Conservation (phyloP, 345 rosid species). For the Cardiospermum halicacabum region DNA sequence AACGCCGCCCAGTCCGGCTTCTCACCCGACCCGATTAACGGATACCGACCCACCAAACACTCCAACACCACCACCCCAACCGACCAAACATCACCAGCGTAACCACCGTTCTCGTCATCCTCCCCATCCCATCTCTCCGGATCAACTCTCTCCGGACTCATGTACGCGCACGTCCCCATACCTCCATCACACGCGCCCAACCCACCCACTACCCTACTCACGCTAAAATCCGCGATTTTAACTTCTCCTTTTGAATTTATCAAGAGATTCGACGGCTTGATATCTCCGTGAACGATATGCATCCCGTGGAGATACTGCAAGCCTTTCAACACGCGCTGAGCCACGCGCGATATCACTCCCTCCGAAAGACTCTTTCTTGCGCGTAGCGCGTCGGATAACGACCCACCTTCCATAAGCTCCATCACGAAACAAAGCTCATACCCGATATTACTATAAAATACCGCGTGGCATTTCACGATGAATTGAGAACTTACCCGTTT, state of each 20-base stretch:
- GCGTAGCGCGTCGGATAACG: conserved; percentile 33
- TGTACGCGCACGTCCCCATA: conserved; percentile 65
- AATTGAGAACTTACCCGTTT: conserved; percentile 39
- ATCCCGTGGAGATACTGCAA: conserved; percentile 41
- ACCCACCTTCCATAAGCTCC: conserved; percentile 65
- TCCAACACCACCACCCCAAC: conserved; percentile 59
- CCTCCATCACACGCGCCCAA: conserved; percentile 12
- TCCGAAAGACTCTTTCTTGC: conserved; percentile 23
- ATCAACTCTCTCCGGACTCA: conserved; percentile 69
- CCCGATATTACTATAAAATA: conserved; percentile 24
- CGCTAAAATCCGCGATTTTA: conserved; percentile 73
- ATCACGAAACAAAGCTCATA: conserved; percentile 48
- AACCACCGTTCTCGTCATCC: conserved; percentile 40
- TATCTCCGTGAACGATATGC: conserved; percentile 64
- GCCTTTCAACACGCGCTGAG: conserved; percentile 37
- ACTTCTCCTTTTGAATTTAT: conserved; percentile 43
- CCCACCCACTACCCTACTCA: conserved; percentile 36
- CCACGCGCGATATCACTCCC: conserved; percentile 30
- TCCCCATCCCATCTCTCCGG: conserved; percentile 47
- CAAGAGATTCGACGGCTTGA: conserved; percentile 62
- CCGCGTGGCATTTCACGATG: conserved; percentile 45
- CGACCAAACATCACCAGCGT: conserved; percentile 59
- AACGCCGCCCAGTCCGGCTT: conserved; percentile 59
- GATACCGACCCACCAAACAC: conserved; percentile 56
- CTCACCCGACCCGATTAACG: conserved; percentile 45